Evolutionary conservation across 805 yeast species (phyloP).

Genomic region (Starmerella apicola): DNA sequence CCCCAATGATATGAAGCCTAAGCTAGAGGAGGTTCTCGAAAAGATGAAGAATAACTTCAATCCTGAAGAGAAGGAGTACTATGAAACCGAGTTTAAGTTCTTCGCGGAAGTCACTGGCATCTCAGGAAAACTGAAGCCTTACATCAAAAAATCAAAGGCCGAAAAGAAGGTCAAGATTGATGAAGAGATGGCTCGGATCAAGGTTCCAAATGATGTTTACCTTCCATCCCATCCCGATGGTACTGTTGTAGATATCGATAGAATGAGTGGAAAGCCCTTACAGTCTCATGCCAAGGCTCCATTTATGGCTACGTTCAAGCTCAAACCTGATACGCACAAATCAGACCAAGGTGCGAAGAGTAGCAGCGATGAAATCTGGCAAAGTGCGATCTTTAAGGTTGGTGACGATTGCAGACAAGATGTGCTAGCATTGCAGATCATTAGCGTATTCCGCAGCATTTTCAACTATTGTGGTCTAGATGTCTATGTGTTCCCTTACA

Average conservation of each 20-base stretch:
- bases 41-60: conserved; percentile 53
- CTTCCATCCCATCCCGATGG: conserved; percentile 97
- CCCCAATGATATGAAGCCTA: conserved; percentile 76
- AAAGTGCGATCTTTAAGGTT: conserved; percentile 93
- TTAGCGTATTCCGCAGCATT: conserved; percentile 80
- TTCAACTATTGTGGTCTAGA: conserved; percentile 85
- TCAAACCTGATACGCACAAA: conserved; percentile 37
- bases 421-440: conserved; percentile 80
- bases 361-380: conserved; percentile 55
- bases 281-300: conserved; percentile 99
- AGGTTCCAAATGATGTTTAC: conserved; percentile 70
- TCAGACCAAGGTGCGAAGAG: conserved; percentile 10
- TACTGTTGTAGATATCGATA: conserved; percentile 75
- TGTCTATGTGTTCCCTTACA: conserved; percentile 78
- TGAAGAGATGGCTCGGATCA: conserved; percentile 78
- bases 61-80: conserved; percentile 49
- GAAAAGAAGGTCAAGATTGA: conserved; percentile 94
- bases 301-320: conserved; percentile 89
- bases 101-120: conserved; percentile 85
- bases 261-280: conserved; percentile 84
- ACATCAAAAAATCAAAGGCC: conserved; percentile 83
- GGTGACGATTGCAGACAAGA: conserved; percentile 99
- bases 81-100: conserved; percentile 73
- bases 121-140: conserved; percentile 91
- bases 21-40: conserved; percentile 57